Evolutionary conservation across 2,329 filamentous ascomycete species (phyloP), one percentile per base, ranked within the genome.

Genomic region (Talaromyces sp.): DNA sequence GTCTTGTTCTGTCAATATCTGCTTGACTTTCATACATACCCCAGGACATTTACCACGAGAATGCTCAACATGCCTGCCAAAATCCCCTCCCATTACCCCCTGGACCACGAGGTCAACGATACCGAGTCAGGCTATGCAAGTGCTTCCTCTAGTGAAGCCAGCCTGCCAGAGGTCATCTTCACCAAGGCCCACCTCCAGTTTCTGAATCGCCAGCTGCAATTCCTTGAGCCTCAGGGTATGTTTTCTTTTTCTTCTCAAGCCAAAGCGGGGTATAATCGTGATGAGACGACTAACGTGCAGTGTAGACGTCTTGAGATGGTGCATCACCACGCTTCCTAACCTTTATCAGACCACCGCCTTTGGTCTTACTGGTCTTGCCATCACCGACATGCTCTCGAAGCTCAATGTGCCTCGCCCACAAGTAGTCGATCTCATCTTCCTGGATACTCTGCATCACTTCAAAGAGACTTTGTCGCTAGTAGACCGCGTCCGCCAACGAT

Each of bases 261-360:
- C 49, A 52, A 52, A 60, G 61, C 61, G 61, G 66, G 66, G 66
- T 54, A 62, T 63, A 19, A 49, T 35, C 22, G 25, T 37, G 49
- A 43, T 33, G 41, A 33, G 27, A 33, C 25, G 63, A 61, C 67
- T 71, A 57, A 67, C 61, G 27, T 33, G 3, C 47, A 31, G 41
- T 64, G 31, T 45, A 85, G 94, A 97, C 69, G 90, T 98, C 72
- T 86, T 99, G 67, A 90, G 89, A 80, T 97, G 96, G 90, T 92
- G 90, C 84, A 90, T 94, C 75, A 89, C 91, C 72, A 90, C 94
- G 72, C 90, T 99, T 73, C 95, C 95, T 73, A 90, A 90, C 75
- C 87, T 98, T 52, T 97, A 87, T 81, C 91, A 95, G 79, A 92
- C 90, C 50, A 94, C 91, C 13, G 91, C 91, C 64, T 94, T 94